Conservation (phyloP, 2,329 filamentous ascomycete species). For the Arachnopeziza araneosa region DNA sequence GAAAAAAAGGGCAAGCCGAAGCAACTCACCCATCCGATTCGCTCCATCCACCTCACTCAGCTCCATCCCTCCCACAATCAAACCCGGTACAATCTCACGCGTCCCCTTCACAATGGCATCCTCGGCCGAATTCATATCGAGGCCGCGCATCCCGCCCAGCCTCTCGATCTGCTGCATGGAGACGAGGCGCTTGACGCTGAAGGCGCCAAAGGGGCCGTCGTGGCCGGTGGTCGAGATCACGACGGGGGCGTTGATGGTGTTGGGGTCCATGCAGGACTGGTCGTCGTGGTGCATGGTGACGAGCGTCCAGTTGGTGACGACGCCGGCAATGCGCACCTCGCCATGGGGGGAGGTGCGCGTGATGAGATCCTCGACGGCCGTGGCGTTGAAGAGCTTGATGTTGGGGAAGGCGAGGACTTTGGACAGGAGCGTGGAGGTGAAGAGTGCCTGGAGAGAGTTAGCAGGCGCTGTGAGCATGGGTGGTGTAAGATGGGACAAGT, state of each 20-base stretch:
- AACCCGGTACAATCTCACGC: slow-evolving; percentile 77
- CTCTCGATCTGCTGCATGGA: slow-evolving; percentile 79
- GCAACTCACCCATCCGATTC: slow-evolving; percentile 68
- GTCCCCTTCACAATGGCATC: slow-evolving; percentile 92
- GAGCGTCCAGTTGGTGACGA: slow-evolving; percentile 94
- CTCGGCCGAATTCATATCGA: slow-evolving; percentile 89
- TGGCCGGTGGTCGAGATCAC: slow-evolving; percentile 89
- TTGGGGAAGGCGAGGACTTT: slow-evolving; percentile 82
- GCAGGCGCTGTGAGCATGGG: not conserved
- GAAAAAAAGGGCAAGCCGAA: not conserved
- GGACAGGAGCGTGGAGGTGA: slow-evolving; percentile 81
- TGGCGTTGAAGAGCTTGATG: slow-evolving; percentile 95
- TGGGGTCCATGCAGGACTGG: slow-evolving; percentile 94
- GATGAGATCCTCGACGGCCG: slow-evolving; percentile 86
- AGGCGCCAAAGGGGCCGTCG: slow-evolving; percentile 85
- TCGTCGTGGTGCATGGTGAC: slow-evolving; percentile 84
- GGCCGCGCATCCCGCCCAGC: slow-evolving; percentile 84
- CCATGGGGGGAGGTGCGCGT: slow-evolving; percentile 58
- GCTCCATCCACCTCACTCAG: slow-evolving; percentile 84
- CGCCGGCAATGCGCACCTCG: slow-evolving; percentile 70
- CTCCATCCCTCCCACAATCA: slow-evolving; percentile 95
- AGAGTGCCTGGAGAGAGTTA: slow-evolving; percentile 51
- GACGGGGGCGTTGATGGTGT: slow-evolving; percentile 89
- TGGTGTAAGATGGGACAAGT: slow-evolving; percentile 7
- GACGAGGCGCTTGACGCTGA: slow-evolving; percentile 84